phyloP scores from a whole-genome alignment of 1,139 yeast species.

The Yamadazyma mexicana region DNA sequence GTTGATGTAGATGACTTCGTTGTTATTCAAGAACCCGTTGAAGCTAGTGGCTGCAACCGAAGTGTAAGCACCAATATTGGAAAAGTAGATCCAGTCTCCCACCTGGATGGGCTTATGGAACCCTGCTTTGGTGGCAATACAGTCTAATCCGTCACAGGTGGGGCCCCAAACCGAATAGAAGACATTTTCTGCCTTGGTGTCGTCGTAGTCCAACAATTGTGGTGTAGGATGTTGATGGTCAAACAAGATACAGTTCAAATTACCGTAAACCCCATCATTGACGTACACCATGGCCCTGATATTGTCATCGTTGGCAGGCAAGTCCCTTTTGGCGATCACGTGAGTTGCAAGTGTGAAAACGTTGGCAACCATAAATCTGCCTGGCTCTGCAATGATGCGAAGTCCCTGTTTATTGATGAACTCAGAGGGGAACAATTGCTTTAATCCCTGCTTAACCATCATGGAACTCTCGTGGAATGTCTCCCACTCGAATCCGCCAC shows the following conservation, averaged over 20 bases:
- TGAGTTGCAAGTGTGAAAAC: slow-evolving; percentile 86
- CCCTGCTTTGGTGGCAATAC: slow-evolving; percentile 56
- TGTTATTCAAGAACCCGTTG: slow-evolving; percentile 74
- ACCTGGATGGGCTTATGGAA: slow-evolving; percentile 64
- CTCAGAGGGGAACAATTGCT: slow-evolving; percentile 53
- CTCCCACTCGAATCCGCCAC: slow-evolving; percentile 85
- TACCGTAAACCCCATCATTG: slow-evolving; percentile 95
- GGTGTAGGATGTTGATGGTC: slow-evolving; percentile 80
- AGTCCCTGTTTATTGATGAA: slow-evolving; percentile 34
- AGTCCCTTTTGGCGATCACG: slow-evolving; percentile 77
- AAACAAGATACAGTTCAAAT: slow-evolving; percentile 87
- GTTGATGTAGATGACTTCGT: slow-evolving; percentile 58
- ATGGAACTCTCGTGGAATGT: slow-evolving; percentile 64
- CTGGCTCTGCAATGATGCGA: slow-evolving; percentile 86
- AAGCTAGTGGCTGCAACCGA: slow-evolving; percentile 85
- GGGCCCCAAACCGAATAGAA: slow-evolving; percentile 92
- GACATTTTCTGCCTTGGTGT: slow-evolving; percentile 14
- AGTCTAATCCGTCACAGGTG: slow-evolving; percentile 95
- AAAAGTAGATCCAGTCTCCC: slow-evolving; percentile 93
- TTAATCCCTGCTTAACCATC: slow-evolving; percentile 58
- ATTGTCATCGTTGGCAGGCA: slow-evolving; percentile 18
- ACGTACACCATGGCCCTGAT: slow-evolving; percentile 60
- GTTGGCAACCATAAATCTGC: slow-evolving; percentile 82
- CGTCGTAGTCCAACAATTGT: not conserved
- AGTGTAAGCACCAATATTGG: slow-evolving; percentile 91